Evolutionary conservation across 139 green algal genomes (phyloP).

Genomic region (Chlamydomonas sp.): DNA sequence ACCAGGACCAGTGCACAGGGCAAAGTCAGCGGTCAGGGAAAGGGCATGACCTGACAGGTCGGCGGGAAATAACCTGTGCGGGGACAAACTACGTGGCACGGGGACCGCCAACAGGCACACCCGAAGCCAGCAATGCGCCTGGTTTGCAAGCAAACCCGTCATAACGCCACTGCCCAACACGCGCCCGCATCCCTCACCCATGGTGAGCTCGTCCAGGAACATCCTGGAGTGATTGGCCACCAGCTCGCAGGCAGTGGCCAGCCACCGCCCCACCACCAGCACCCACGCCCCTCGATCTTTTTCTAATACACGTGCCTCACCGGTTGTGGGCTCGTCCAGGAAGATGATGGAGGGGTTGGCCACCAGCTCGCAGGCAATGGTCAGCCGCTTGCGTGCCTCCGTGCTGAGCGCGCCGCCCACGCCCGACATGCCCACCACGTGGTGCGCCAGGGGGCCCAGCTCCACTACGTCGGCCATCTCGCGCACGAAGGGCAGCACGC

Average conservation of each 20-base stretch:
- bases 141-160: too few relatives aligned
- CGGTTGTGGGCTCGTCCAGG: constrained; percentile 60
- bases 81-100: too few relatives aligned
- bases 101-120: too few relatives aligned
- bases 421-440: constrained; percentile 53
- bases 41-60: too few relatives aligned
- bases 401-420: constrained; percentile 63
- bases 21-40: too few relatives aligned
- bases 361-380: constrained; percentile 92
- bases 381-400: constrained; percentile 93
- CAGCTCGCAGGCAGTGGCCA: neutral
- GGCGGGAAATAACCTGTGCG: too few relatives aligned
- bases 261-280: neutral
- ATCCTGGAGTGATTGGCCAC: neutral
- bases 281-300: neutral
- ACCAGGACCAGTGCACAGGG: too few relatives aligned
- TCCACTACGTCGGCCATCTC: constrained; percentile 84
- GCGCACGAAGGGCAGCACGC: constrained; percentile 54
- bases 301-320: neutral
- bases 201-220: too few relatives aligned
- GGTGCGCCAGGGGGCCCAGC: constrained; percentile 50
- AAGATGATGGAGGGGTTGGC: constrained; percentile 69
- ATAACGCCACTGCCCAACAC: too few relatives aligned
- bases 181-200: too few relatives aligned
- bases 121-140: too few relatives aligned